Evolutionary conservation across 2,329 filamentous ascomycete genomes (phyloP), one percentile per base, ranked within the genome.

Genomic region (Colletotrichum tabaci): DNA sequence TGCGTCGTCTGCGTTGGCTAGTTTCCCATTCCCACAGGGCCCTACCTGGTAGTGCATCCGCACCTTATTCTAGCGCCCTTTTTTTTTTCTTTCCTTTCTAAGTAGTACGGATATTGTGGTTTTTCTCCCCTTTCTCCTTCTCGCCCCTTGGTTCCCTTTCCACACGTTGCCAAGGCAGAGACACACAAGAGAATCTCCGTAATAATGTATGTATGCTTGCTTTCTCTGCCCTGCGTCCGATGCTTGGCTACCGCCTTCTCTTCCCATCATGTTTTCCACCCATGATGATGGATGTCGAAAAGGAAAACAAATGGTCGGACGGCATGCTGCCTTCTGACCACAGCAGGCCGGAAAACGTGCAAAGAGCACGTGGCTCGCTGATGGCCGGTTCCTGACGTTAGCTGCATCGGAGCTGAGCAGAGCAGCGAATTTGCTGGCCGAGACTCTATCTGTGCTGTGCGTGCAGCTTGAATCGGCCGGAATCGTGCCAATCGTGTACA

Each of bases 361-460:
- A 62, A 53, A 16, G 68, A 67, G 68, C 68, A 68, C 65, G 68
- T 71, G 68, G 47, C 61, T 46, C 35, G 53, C 21, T 58, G 38
- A 58, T 55, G 55, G 26, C 38, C 60, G 30, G 47, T 50, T 52
- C 49, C 46, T 63, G 47, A 12, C 68, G 4, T 68, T 63, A 60
- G 67, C 61, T 60, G 62, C 62, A 47, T 67, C 55, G 55, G 38
- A 42, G 21, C 38, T 55, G 52, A 38, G 10, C 12, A 50, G 52
- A 38, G 5, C 12, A 50, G 44, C 58, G 49, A 49, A 18, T 38
- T 55, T 30, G 30, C 30, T 58, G n/a, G 38, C 55, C 55, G 35
- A 21, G 35, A 30, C 16, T 21, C 18, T n/a, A 35, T 60, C 68
- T 68, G 57, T 68, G 68, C 68, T 68, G 57, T 62, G 68, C 65